Evolutionary conservation across 2,329 filamentous ascomycete species (phyloP), one percentile per base, ranked within the genome.

Genomic region (Fusarium guadeloupense): DNA sequence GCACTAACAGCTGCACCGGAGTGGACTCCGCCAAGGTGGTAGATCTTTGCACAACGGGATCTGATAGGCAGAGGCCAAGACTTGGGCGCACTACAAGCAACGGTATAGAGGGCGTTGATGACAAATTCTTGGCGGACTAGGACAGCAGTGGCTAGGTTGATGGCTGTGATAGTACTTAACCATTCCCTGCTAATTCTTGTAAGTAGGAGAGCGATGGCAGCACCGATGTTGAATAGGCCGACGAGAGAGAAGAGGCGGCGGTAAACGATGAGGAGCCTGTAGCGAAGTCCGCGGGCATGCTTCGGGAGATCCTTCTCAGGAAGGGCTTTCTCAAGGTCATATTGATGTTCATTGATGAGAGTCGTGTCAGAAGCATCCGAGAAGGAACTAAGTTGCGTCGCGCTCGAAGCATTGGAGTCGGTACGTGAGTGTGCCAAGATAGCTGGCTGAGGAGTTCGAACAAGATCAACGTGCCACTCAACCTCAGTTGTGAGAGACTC

Each of bases 171-270:
- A 6, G 72, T 76, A 6, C 71, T 72, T 14, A 81, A 69, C 73
- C 75, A 77, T 60, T 79, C 66, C 17, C 73, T 58, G 37, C 69
- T 69, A 17, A 75, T 59, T 8, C 69, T 66, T 31, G 74, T 66
- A 38, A 78, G 62, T 19, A 81, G 64, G 34, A 83, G 72, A 43
- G 74, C 71, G 33, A 78, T 69, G 25, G 83, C 76, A 16, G 82
- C 83, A 9, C 75, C 76, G 16, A 81, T 69, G 64, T 87, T 87
- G 64, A 76, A 72, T n/a, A 85, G 61, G 46, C 82, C 79, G 16
- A 85, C 76, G 3, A 85, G 38, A 10, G 81, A 80, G 69, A 87
- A 86, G 2, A 87, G 77, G 2, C 81, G 78, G 4, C 84, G 80
- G 62, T 87, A 87, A 13, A 83, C 75, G 46, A 82, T 82, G 59